phyloP scores from a whole-genome alignment of 2,329 filamentous ascomycete species.

The Claviceps capensis region DNA sequence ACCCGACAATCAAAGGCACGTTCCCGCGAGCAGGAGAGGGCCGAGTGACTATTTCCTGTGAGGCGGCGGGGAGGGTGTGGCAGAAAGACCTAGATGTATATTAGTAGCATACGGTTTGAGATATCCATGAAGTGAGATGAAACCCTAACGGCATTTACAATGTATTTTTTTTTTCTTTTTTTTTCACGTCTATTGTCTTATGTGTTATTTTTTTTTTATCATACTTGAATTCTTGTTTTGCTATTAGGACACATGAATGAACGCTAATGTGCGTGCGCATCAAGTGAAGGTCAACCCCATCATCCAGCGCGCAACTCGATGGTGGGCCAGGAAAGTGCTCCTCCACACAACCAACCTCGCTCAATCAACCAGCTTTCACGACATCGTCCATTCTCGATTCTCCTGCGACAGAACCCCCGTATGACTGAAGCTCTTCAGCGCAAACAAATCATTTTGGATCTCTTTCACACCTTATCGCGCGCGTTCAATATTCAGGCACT shows the following conservation, averaged over 20 bases:
- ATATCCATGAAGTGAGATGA: conserved; percentile 25
- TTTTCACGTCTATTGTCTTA: background rate
- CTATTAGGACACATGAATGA: background rate
- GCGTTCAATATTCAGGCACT: background rate
- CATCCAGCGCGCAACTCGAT: background rate
- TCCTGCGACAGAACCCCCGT: background rate
- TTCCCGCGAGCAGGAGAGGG: conserved; percentile 56
- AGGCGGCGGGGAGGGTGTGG: conserved; percentile 15
- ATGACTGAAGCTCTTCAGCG: background rate
- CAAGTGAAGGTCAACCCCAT: background rate
- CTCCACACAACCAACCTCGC: background rate
- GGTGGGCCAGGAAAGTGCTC: background rate
- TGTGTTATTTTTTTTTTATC: background rate
- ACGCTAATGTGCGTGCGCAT: background rate
- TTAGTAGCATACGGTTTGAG: conserved; percentile 27
- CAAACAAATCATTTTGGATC: background rate
- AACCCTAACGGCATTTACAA: conserved; percentile 10
- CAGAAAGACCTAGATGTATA: conserved; percentile 23
- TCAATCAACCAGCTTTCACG: background rate
- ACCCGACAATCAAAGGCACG: conserved; percentile 71
- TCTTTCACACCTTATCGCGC: background rate
- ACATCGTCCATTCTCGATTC: background rate
- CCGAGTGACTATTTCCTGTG: conserved; percentile 59
- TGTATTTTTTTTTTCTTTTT: background rate
- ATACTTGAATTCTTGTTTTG: background rate